Evolutionary conservation across 345 rosid genomes (phyloP), one percentile per base, ranked within the genome.

Genomic region (Melaleuca quinquenervia): DNA sequence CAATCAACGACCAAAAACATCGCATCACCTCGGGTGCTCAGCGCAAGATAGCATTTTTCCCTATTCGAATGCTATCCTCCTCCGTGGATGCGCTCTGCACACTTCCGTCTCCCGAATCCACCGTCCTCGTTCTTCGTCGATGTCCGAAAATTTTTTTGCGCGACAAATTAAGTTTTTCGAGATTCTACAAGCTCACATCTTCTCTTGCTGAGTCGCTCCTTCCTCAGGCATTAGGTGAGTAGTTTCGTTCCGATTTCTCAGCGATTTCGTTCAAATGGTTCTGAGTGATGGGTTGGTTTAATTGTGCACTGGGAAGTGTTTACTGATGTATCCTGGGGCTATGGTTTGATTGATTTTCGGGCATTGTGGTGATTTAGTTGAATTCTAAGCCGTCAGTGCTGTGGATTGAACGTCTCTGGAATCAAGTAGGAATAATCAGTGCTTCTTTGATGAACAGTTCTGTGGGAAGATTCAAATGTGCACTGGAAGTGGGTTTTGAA

Each of bases 21-120:
- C 26, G 80, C 26, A 18, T 22, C 80, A 21, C 80, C 48, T 18
- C 80, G 2, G n/a, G n/a, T 48, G 80, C 80, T 36, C 48, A 2
- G 90, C 87, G 87, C 87, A 88, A 45, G 84, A 54, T 86, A 85
- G 88, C 54, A 9, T 14, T 20, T 11, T 24, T 82, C 29, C 56
- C 83, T 84, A 29, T 48, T 53, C 27, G 56, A 50, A 82, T 82
- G 85, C 88, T 85, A 82, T 86, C 85, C 82, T 88, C 87, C 54
- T 53, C 87, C 83, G 22, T 15, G 88, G 53, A 80, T 76, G 86
- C 84, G 88, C 87, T 58, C 52, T 75, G 36, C 82, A 49, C 84
- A 36, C 80, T 51, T 16, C 53, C 64, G 16, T 29, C 21, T 15
- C 52, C 7, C 41, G 51, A 51, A 5, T 27, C 53, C 75, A 11